phyloP scores from a whole-genome alignment of 495 filamentous ascomycete genomes.

The Tuber calosporum region DNA sequence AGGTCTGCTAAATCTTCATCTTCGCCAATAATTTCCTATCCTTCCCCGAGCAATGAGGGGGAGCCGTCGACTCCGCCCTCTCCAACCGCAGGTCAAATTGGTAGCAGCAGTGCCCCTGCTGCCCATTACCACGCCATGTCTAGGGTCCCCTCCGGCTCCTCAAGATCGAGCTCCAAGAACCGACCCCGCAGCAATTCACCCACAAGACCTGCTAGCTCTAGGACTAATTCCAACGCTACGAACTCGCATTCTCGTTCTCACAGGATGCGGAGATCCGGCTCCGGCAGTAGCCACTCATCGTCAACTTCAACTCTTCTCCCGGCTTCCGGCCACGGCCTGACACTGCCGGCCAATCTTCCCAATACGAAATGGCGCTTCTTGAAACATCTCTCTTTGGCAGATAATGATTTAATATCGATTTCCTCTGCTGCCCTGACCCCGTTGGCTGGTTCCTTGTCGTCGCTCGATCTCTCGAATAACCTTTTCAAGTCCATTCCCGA shows the following conservation, averaged over 20 bases:
- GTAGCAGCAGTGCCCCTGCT: constrained; percentile 33
- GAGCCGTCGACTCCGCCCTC: constrained; percentile 38
- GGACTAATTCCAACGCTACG: constrained; percentile 54
- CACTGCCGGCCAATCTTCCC: constrained; percentile 56
- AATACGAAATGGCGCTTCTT: constrained; percentile 89
- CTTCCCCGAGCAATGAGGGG: constrained; percentile 22
- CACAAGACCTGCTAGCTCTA: constrained; percentile 62
- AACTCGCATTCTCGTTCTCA: constrained; percentile 55
- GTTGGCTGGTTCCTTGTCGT: constrained; percentile 76
- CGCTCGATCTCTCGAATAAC: constrained; percentile 85
- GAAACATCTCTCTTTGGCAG: constrained; percentile 80
- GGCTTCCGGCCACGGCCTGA: constrained; percentile 15
- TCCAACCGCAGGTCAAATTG: constrained; percentile 25
- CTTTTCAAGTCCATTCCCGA: constrained; percentile 87
- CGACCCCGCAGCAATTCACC: constrained; percentile 73
- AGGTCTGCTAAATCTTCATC: constrained; percentile 77
- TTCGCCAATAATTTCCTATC: constrained; percentile 53
- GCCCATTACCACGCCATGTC: constrained; percentile 46
- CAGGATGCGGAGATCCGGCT: constrained; percentile 75
- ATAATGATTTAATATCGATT: constrained; percentile 79
- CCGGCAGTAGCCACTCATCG: constrained; percentile 78
- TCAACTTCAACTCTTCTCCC: constrained; percentile 39
- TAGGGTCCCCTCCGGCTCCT: constrained; percentile 49
- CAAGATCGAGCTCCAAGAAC: constrained; percentile 42
- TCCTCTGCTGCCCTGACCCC: constrained; percentile 66